These are phyloP conservation scores for Monosporascus sp. DNA, from an alignment of 2,329 filamentous ascomycete species.

Conservation along the genomic window DNA sequence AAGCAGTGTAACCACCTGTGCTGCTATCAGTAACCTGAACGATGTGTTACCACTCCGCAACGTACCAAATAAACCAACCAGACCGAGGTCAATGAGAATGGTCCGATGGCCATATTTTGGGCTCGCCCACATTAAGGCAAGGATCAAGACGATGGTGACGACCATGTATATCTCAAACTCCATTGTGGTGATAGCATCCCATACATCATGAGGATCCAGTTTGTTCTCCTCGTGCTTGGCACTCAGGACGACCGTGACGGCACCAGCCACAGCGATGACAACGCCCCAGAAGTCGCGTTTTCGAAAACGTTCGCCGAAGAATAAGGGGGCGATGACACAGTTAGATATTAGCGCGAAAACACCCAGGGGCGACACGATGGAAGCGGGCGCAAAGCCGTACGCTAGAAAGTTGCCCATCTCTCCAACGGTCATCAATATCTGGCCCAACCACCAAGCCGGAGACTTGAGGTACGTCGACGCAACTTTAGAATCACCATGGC, in stretches of 20 bases:
- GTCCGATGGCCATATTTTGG: constrained; percentile 76
- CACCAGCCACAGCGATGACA: constrained; percentile 77
- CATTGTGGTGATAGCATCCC: constrained; percentile 78
- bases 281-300: constrained; percentile 83
- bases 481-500: constrained; percentile 29
- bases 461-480: constrained; percentile 77
- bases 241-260: constrained; percentile 87
- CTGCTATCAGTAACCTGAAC: constrained; percentile 9
- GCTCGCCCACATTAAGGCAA: constrained; percentile 74
- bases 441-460: constrained; percentile 94
- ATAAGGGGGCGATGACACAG: constrained; percentile 89
- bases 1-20: constrained; percentile 85
- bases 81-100: constrained; percentile 85
- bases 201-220: constrained; percentile 84
- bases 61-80: constrained; percentile 89
- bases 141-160: constrained; percentile 68
- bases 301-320: constrained; percentile 88
- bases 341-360: constrained; percentile 97
- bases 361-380: constrained; percentile 91
- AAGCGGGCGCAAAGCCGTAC: constrained; percentile 95
- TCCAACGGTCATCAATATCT: constrained; percentile 85
- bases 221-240: constrained; percentile 86
- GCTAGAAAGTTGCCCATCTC: constrained; percentile 96
- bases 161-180: constrained; percentile 89
- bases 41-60: constrained; percentile 10